Evolutionary conservation across 1,284 basidiomycete species (phyloP).

Genomic region (Neotropicomus parvogracilis): DNA sequence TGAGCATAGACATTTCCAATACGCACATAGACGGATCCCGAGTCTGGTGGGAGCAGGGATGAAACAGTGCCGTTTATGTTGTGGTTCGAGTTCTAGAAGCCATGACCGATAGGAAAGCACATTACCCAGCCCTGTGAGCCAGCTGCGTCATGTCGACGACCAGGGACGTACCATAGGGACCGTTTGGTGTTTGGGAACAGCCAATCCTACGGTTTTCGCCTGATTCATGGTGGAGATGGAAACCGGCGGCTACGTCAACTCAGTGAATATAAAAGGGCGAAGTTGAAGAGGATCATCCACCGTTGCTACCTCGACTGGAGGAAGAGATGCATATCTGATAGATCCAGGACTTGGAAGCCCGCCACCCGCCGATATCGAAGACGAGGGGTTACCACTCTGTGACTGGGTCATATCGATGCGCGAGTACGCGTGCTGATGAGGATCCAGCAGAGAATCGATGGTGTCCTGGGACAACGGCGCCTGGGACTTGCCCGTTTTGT

Average conservation of each 20-base stretch:
- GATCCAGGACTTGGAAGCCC: constrained; percentile 8
- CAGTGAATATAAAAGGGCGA: constrained; percentile 12
- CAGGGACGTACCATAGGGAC: constrained; percentile 22
- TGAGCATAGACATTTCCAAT: neutral
- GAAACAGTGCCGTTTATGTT: constrained; percentile 4
- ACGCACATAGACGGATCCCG: constrained; percentile 25
- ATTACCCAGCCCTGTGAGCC: neutral
- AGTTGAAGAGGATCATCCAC: constrained; percentile 13
- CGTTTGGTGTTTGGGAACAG: constrained; percentile 16
- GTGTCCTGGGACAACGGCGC: constrained; percentile 6
- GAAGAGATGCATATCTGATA: constrained; percentile 6
- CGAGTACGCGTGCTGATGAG: constrained; percentile 8
- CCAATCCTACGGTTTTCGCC: constrained; percentile 16
- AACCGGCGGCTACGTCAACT: constrained; percentile 11
- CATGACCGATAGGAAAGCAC: neutral
- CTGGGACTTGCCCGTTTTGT: constrained; percentile 15
- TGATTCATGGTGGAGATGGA: constrained; percentile 2
- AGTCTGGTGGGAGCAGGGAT: constrained; percentile 4
- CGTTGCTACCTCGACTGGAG: constrained; percentile 5
- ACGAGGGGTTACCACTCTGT: constrained; percentile 13
- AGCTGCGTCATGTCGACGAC: neutral
- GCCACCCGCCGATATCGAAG: constrained; percentile 9
- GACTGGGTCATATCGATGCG: constrained; percentile 16
- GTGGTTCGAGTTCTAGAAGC: constrained; percentile 10
- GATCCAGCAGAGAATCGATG: constrained; percentile 11